These are phyloP conservation scores for Phylloporus sp. DNA, from an alignment of 768 basidiomycete species.

Conservation along the genomic window DNA sequence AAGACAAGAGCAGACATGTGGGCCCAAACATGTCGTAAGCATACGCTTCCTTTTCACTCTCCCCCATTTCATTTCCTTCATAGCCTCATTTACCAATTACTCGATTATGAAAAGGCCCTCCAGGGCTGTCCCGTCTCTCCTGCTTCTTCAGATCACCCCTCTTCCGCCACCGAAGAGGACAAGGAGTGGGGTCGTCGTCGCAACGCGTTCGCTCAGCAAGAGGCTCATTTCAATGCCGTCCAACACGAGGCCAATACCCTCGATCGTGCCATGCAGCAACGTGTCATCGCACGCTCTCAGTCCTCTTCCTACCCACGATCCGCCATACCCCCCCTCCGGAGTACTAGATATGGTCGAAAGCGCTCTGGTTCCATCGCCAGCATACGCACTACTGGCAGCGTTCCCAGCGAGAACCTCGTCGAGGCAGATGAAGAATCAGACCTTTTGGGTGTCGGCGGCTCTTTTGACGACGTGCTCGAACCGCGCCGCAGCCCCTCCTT, in stretches of 20 bases:
- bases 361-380: conserved; percentile 75
- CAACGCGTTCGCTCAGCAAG: conserved; percentile 42
- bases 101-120: conserved; percentile 82
- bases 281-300: conserved; percentile 66
- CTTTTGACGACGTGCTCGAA: conserved; percentile 44
- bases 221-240: conserved; percentile 48
- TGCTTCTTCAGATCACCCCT: conserved; percentile 50
- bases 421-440: conserved; percentile 79
- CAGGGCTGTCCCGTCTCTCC: conserved; percentile 47
- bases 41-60: conserved; percentile 19
- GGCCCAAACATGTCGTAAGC: conserved; percentile 95
- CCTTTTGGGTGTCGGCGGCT: conserved; percentile 62
- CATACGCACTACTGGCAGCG: conserved; percentile 58
- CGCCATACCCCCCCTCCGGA: conserved; percentile 66
- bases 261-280: conserved; percentile 85
- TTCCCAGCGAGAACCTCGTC: conserved; percentile 73
- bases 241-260: conserved; percentile 78
- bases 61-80: conserved; percentile 20
- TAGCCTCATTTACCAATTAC: conserved; percentile 88
- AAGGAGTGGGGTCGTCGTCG: conserved; percentile 79
- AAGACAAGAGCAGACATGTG: conserved; percentile 81
- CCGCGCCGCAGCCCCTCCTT: conserved; percentile 32
- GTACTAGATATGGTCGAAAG: conserved; percentile 62
- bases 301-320: conserved; percentile 63
- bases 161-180: conserved; percentile 55